Conservation (phyloP, 352 stramenopile species). For the Pythium aquatile region DNA sequence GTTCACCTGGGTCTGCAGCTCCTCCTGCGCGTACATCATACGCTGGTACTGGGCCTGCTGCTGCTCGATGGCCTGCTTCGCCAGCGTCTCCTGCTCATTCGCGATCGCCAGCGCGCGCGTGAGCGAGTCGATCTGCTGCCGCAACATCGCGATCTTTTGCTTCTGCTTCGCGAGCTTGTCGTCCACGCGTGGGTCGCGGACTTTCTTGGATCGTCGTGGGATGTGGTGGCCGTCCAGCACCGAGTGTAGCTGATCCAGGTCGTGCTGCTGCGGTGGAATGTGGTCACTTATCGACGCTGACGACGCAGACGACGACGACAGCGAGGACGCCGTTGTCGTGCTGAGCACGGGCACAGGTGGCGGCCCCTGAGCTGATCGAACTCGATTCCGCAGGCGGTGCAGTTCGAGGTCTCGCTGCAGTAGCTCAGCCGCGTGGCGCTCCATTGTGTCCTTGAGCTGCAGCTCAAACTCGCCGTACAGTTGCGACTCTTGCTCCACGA, state of each 20-base stretch:
- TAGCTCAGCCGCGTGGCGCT: constrained; percentile 43
- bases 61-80: constrained; percentile 48
- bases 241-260: constrained; percentile 19
- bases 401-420: constrained; percentile 27
- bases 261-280: constrained; percentile 11
- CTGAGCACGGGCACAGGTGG: constrained; percentile 1
- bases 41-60: constrained; percentile 34
- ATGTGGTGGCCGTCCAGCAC: neutral
- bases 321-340: constrained; percentile 6
- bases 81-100: constrained; percentile 77
- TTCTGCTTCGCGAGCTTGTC: constrained; percentile 40
- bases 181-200: constrained; percentile 24
- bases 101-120: constrained; percentile 53
- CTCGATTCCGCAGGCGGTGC: constrained; percentile 4
- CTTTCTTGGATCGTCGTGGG: neutral
- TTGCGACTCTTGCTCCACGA: constrained; percentile 35
- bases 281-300: constrained; percentile 28
- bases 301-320: constrained; percentile 24
- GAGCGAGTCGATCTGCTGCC: constrained; percentile 35
- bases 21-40: constrained; percentile 39
- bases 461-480: constrained; percentile 41
- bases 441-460: constrained; percentile 35
- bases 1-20: constrained; percentile 55
- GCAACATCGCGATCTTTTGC: constrained; percentile 38
- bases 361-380: neutral